Evolutionary conservation across 1,139 yeast genomes (phyloP), one percentile per base, ranked within the genome.

Genomic region (Zhuliangozyma parablackwelliae): DNA sequence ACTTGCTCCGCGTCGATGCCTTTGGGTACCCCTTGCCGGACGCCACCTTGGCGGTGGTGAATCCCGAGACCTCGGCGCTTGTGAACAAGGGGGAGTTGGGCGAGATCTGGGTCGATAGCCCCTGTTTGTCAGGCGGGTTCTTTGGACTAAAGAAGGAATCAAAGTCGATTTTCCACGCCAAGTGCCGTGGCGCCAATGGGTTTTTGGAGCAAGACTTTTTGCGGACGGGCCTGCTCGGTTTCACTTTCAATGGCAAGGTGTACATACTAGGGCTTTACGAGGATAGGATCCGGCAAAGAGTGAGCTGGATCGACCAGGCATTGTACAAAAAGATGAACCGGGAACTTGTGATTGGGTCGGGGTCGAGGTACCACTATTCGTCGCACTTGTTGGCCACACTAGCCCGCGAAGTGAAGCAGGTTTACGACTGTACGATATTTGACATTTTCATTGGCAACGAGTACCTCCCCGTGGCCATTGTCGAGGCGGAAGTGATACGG

Each of bases 11-110:
- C 36, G 84, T 92, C 0, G 96, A 95, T 32, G 84, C 97, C 0
- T 92, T 92, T 67, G 98, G 98, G 0, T 88, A 73, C 50, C 98
- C 98, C 0, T 61, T 92, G 2, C 96, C 97, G 0, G 97, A 90
- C 62, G 92, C 97, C 1, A 87, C 95, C 0, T 60, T 92, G 31
- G 97, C 97, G 0, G 80, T 92, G 27, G 97, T 92, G 0, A 89
- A 94, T 54, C 97, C 98, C 0, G 98, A 94, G 46, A 84, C 87
- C 43, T 73, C 81, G 26, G 61, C 78, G 5, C 62, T 88, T 13
- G 81, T 86, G 4, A 74, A 77, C 3, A 78, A 72, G 33, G 78
- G 87, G 49, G 90, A 85, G 46, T 84, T 94, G n/a, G 98, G 98
- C 20, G 99, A 92, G 57, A 83, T 92, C 26, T 94, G 98, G 98